phyloP scores from a whole-genome alignment of 2,329 filamentous ascomycete genomes.

The Fusarium sp. region DNA sequence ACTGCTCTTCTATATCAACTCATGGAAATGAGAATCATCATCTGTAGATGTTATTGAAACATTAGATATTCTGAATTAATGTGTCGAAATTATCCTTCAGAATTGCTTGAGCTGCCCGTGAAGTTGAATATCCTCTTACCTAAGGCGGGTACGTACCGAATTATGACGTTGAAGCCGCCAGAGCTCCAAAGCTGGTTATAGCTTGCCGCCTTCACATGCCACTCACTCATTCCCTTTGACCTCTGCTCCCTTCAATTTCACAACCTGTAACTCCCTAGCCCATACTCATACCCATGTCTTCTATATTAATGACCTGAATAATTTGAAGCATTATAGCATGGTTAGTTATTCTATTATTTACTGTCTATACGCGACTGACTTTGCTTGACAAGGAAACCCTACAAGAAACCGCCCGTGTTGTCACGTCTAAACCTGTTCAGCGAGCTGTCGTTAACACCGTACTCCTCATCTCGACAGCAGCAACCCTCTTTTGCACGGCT shows the following conservation, averaged over 20 bases:
- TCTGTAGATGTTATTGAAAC: not conserved
- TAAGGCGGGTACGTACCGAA: constrained; percentile 22
- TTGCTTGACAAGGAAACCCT: constrained; percentile 46
- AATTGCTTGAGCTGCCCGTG: not conserved
- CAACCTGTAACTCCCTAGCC: not conserved
- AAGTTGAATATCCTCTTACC: not conserved
- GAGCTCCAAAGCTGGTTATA: constrained; percentile 15
- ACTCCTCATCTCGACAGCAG: constrained; percentile 55
- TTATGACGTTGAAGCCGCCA: constrained; percentile 36
- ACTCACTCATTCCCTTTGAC: constrained; percentile 10
- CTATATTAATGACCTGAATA: constrained; percentile 7
- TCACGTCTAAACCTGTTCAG: constrained; percentile 63
- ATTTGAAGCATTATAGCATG: constrained; percentile 16
- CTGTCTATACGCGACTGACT: constrained; percentile 2
- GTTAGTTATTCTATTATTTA: constrained; percentile 13
- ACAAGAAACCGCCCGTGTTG: constrained; percentile 49
- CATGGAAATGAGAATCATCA: not conserved
- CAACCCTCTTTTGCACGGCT: constrained; percentile 59
- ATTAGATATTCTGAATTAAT: not conserved
- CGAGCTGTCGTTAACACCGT: constrained; percentile 59
- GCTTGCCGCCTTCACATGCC: constrained; percentile 37
- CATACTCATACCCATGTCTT: constrained; percentile 5
- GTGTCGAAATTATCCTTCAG: not conserved
- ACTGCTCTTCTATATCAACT: constrained; percentile 19
- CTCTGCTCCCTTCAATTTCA: constrained; percentile 9